Percentiles rank a stretch among this genome's conserved stretches.
These are phyloP conservation scores for Colletotrichum tropicicola DNA, from an alignment of 2,329 filamentous ascomycete species.

Conservation along the genomic window DNA sequence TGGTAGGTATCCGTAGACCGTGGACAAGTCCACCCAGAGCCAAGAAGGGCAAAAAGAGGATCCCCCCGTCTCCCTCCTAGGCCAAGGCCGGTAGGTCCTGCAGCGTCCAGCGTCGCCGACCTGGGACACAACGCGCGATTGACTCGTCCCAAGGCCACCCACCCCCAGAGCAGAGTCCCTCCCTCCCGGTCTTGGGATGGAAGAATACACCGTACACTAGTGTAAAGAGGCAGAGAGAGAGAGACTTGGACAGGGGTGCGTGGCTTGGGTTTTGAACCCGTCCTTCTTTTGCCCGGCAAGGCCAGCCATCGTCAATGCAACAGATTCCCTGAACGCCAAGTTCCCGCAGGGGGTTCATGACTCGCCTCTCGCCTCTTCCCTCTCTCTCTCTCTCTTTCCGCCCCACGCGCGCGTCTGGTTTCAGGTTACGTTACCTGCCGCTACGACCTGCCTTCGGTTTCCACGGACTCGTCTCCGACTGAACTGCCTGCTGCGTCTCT, in stretches of 20 bases:
- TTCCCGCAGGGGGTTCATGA: neutral
- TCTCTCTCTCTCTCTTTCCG: neutral
- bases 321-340: neutral
- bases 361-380: neutral
- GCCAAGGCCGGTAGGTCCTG: neutral
- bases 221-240: too few species aligned
- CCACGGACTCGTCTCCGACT: neutral
- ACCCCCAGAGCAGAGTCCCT: neutral
- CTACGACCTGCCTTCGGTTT: neutral
- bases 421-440: neutral
- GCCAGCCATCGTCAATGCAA: constrained; percentile 13
- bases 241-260: too few species aligned
- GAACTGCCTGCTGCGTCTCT: too few species aligned
- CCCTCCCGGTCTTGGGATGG: neutral
- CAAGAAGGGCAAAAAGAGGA: too few species aligned
- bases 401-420: constrained; percentile 18
- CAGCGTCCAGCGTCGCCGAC: neutral
- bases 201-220: too few species aligned
- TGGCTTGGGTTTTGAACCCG: neutral
- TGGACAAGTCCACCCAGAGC: too few species aligned
- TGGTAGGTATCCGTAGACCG: too few species aligned
- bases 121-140: neutral
- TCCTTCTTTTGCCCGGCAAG: constrained; percentile 11
- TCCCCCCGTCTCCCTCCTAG: neutral
- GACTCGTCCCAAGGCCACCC: constrained; percentile 20